phyloP scores from a whole-genome alignment of 495 filamentous ascomycete genomes.

The Ascodesmis nigricans region DNA sequence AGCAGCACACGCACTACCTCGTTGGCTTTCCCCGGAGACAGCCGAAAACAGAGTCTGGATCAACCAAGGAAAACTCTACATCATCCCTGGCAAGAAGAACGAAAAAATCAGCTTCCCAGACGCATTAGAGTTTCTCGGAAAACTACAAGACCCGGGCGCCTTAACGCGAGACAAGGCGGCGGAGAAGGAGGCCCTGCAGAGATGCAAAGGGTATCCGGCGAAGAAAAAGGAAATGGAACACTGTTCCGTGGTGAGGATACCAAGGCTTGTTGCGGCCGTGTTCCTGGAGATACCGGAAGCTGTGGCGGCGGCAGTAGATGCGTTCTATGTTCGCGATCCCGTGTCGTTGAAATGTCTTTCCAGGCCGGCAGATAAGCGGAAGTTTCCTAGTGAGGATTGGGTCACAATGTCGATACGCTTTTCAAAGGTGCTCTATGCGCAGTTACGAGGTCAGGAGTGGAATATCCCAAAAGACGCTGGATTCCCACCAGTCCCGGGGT shows the following conservation, averaged over 20 bases:
- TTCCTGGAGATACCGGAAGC: slow-evolving; percentile 47
- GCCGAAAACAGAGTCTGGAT: slow-evolving; percentile 74
- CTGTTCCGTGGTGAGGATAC: slow-evolving; percentile 45
- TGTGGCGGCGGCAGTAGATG: slow-evolving; percentile 65
- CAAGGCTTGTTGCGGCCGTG: slow-evolving; percentile 62
- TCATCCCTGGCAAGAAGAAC: slow-evolving; percentile 34
- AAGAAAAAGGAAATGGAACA: slow-evolving; percentile 42
- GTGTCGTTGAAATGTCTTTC: slow-evolving; percentile 45
- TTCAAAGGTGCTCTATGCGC: slow-evolving; percentile 74
- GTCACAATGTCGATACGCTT: slow-evolving; percentile 59
- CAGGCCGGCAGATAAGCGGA: neutral
- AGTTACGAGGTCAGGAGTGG: slow-evolving; percentile 80
- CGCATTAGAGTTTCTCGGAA: slow-evolving; percentile 1
- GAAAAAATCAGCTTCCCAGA: neutral
- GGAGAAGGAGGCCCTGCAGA: slow-evolving; percentile 77
- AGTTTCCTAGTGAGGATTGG: slow-evolving; percentile 47
- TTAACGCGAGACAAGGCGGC: slow-evolving; percentile 27
- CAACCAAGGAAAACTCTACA: slow-evolving; percentile 44
- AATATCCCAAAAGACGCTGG: slow-evolving; percentile 29
- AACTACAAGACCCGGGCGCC: neutral
- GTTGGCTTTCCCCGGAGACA: slow-evolving; percentile 68
- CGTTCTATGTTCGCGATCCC: slow-evolving; percentile 83
- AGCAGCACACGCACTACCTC: slow-evolving; percentile 67
- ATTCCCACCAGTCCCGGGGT: slow-evolving; percentile 3
- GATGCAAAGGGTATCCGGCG: slow-evolving; percentile 57